Percentiles rank a stretch among this genome's conserved stretches.
Evolutionary conservation across 306 rosid genomes (phyloP).

Genomic region (Fragaria vesca): DNA sequence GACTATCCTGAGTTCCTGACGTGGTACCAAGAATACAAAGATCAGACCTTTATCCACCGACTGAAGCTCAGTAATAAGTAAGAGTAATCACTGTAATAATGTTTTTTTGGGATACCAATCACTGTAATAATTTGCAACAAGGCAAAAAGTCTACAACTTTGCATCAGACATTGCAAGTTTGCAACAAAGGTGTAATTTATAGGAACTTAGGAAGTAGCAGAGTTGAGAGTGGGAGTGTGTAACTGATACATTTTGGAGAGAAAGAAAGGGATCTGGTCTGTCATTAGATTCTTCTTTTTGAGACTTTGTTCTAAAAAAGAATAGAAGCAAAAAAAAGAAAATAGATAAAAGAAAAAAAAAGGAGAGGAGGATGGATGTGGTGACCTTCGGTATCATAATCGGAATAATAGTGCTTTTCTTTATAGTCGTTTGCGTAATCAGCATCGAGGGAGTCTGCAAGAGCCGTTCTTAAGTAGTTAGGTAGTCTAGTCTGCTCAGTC

Average conservation of each 20-base stretch:
- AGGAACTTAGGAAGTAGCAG: not conserved
- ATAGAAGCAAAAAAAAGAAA: not conserved
- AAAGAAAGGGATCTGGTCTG: not conserved
- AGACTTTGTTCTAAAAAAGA: not conserved
- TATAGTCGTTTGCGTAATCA: constrained; percentile 57
- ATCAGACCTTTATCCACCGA: not conserved
- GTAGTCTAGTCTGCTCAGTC: not conserved
- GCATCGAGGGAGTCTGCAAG: constrained; percentile 79
- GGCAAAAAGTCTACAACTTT: not conserved
- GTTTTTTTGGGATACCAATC: not conserved
- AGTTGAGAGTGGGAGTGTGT: not conserved
- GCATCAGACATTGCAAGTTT: not conserved
- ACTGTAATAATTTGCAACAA: not conserved
- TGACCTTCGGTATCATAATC: constrained; percentile 77
- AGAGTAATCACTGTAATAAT: no score
- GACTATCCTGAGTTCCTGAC: not conserved
- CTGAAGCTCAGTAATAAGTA: not conserved
- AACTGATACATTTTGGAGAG: not conserved
- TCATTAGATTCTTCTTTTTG: constrained; percentile 7
- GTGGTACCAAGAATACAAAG: not conserved
- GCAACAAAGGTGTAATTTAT: not conserved
- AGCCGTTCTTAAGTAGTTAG: constrained; percentile 24
- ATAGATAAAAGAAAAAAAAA: not conserved
- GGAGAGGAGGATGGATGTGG: constrained; percentile 48
- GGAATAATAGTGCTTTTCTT: constrained; percentile 73